Evolutionary conservation across 345 rosid species (phyloP), one percentile per base, ranked within the genome.

Genomic region (Lepidium didymum): DNA sequence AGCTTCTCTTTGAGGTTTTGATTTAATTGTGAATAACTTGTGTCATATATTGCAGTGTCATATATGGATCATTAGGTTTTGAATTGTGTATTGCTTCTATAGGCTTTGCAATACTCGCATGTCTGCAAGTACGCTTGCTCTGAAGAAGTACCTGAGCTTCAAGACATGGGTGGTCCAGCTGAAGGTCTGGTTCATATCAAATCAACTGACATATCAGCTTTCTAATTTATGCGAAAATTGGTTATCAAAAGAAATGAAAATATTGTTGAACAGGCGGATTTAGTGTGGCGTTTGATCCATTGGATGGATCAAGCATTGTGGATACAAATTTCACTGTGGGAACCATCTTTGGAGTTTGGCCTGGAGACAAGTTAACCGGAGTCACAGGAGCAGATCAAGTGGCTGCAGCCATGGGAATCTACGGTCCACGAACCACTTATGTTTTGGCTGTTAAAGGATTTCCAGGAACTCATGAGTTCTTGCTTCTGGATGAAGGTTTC

Each of bases 281-380:
- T 71, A 90, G 97, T 75, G 92, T 90, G 52, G 95, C 97, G 10
- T 90, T 90, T 74, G 97, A 90, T 80, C 97, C 97, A 19, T 85
- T 90, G 35, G 95, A 90, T 59, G 97, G 95, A 7, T 86, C 95
- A 4, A 90, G 97, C 62, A 87, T 86, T 31, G 93, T 88, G 7
- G 97, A 91, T 77, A 86, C 97, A 3, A 88, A 91, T 62, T 91
- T 91, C 81, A 86, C 96, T 0, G 96, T 88, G 8, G 98, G 96
- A 52, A 94, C 99, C 69, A 94, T 94, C 56, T 94, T 91, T 11
- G 99, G 99, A 2, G 99, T 91, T 66, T 94, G 99, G 99, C 91
- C 99, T 34, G 99, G 98, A 23, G 98, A 90, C 62, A 90, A 90
- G 80, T 72, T 90, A 64, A 90, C 84, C 0, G 98, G 98, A 16